Evolutionary conservation across 2,329 filamentous ascomycete species (phyloP).

Genomic region (Aspergillus texensis): DNA sequence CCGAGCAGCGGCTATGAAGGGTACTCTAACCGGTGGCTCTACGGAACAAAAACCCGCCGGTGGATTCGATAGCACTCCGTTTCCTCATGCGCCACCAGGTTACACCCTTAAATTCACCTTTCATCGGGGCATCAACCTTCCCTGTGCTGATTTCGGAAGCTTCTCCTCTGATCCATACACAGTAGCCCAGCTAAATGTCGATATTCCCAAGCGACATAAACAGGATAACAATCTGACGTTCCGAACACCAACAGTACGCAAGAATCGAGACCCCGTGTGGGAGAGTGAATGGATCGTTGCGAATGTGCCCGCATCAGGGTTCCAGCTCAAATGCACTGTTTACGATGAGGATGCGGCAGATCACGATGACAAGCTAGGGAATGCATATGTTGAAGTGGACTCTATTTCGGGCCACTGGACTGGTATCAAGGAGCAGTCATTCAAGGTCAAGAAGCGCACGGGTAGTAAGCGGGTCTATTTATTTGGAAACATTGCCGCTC

Average conservation of each 20-base stretch:
- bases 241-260: slow-evolving; percentile 75
- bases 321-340: slow-evolving; percentile 79
- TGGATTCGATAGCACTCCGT: slow-evolving; percentile 77
- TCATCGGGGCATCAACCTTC: slow-evolving; percentile 77
- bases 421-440: slow-evolving; percentile 67
- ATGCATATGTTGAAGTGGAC: slow-evolving; percentile 71
- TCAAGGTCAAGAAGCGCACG: slow-evolving; percentile 73
- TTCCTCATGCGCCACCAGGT: slow-evolving; percentile 73
- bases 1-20: slow-evolving; percentile 32
- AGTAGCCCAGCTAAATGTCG: slow-evolving; percentile 71
- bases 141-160: slow-evolving; percentile 76
- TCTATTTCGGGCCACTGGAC: slow-evolving; percentile 66
- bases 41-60: slow-evolving; percentile 61
- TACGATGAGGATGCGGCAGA: slow-evolving; percentile 90
- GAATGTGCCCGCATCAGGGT: slow-evolving; percentile 79
- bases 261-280: slow-evolving; percentile 76
- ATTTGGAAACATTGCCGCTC: slow-evolving; percentile 67
- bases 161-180: slow-evolving; percentile 84
- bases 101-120: slow-evolving; percentile 87
- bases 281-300: slow-evolving; percentile 84
- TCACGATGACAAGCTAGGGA: slow-evolving; percentile 84
- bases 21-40: slow-evolving; percentile 11
- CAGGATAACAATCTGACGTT: slow-evolving; percentile 77
- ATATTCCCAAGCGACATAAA: slow-evolving; percentile 75
- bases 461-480: slow-evolving; percentile 86